These are phyloP conservation scores for Gaertneriomyces sp. DNA, from an alignment of 192 early-diverging fungal genomes.

Conservation along the genomic window DNA sequence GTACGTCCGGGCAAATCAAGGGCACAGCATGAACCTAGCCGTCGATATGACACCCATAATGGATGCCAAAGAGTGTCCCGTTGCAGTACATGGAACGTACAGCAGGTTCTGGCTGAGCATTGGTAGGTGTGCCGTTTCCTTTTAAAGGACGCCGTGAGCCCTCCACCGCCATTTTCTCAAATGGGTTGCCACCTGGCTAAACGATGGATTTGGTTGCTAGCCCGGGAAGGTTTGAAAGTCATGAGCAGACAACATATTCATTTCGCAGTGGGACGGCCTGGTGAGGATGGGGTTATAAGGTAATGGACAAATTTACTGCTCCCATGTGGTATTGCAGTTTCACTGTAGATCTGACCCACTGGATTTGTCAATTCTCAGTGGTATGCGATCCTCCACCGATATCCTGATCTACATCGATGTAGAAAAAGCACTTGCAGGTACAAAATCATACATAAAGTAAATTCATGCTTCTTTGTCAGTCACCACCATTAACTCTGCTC, in stretches of 20 bases:
- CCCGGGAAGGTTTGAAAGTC: constrained; percentile 56
- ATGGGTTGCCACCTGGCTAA: background rate
- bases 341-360: constrained; percentile 5
- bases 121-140: constrained; percentile 24
- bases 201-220: constrained; percentile 1
- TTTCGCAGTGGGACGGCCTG: constrained; percentile 68
- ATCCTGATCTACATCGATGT: constrained; percentile 81
- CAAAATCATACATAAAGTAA: no score
- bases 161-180: no score
- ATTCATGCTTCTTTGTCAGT: no score
- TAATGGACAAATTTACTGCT: constrained; percentile 19
- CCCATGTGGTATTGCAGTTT: background rate
- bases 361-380: constrained; percentile 21
- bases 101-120: constrained; percentile 51
- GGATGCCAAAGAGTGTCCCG: constrained; percentile 41
- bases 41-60: constrained; percentile 49
- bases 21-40: constrained; percentile 55
- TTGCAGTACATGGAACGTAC: constrained; percentile 71
- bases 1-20: constrained; percentile 83
- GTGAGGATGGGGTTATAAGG: constrained; percentile 67
- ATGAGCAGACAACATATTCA: constrained; percentile 93
- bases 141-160: background rate
- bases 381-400: constrained; percentile 67
- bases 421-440: constrained; percentile 54
- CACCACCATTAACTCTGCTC: no score